Conservation (phyloP, 257 asterid species). For the Salvia hispanica region DNA sequence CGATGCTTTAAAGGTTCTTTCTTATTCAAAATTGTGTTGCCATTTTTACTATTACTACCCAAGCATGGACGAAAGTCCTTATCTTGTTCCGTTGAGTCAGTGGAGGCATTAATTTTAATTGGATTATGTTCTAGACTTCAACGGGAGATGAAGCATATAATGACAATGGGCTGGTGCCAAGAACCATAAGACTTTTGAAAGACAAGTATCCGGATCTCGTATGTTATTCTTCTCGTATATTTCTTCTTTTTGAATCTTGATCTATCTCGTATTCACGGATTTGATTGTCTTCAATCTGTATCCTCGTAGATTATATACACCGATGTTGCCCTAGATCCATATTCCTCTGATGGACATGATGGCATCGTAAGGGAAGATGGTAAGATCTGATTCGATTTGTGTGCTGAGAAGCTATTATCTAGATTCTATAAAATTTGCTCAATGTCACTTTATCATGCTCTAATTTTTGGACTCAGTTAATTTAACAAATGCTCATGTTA, state of each 20-base stretch:
- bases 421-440: neutral
- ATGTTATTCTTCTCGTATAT: slow-evolving; percentile 35
- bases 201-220: slow-evolving; percentile 97
- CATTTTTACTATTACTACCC: slow-evolving; percentile 17
- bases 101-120: slow-evolving; percentile 19
- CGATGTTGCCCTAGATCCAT: slow-evolving; percentile 95
- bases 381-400: slow-evolving; percentile 33
- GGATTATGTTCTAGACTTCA: slow-evolving; percentile 50
- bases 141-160: slow-evolving; percentile 97
- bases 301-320: slow-evolving; percentile 73
- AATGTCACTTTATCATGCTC: neutral
- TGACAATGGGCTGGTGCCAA: slow-evolving; percentile 86
- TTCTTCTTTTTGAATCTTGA: neutral
- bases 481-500: neutral
- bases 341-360: slow-evolving; percentile 98
- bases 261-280: slow-evolving; percentile 12
- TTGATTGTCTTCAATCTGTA: slow-evolving; percentile 20
- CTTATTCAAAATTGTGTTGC: slow-evolving; percentile 3
- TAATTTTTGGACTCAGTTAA: neutral
- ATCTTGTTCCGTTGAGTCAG: slow-evolving; percentile 3
- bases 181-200: slow-evolving; percentile 84
- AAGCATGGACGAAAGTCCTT: neutral
- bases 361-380: slow-evolving; percentile 99
- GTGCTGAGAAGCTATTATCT: neutral
- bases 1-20: slow-evolving; percentile 84